Conservation (phyloP, 129 eudicot species). For the Smallanthus sonchifolius region DNA sequence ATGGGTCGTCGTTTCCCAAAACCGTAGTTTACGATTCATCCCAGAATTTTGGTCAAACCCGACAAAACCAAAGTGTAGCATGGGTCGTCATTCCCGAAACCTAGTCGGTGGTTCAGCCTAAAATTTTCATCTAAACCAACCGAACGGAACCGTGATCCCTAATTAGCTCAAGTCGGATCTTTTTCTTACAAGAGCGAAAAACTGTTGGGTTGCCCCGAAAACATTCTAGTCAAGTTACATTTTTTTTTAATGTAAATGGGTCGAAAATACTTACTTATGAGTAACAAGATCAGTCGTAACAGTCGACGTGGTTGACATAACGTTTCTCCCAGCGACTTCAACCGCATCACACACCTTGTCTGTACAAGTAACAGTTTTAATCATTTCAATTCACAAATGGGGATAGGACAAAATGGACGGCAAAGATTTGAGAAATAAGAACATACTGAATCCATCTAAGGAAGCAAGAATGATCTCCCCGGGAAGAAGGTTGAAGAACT, state of each 20-base stretch:
- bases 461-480: conserved; percentile 89
- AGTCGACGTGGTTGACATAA: conserved; percentile 72
- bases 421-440: background rate
- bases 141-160: no score
- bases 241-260: no score
- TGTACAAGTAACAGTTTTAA: conserved; percentile 9
- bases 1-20: no score
- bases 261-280: conserved; percentile 39
- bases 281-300: conserved; percentile 83
- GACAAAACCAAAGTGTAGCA: no score
- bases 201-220: no score
- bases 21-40: no score
- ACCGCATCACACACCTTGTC: conserved; percentile 86
- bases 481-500: conserved; percentile 77
- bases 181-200: background rate
- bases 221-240: no score
- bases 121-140: no score
- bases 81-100: no score
- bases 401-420: background rate
- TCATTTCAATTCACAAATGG: background rate
- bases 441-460: conserved; percentile 84
- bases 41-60: no score
- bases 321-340: conserved; percentile 82
- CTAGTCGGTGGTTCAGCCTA: no score
- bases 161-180: background rate